Conservation (phyloP, 164 flowering plant species). For the Vitis labrusca region DNA sequence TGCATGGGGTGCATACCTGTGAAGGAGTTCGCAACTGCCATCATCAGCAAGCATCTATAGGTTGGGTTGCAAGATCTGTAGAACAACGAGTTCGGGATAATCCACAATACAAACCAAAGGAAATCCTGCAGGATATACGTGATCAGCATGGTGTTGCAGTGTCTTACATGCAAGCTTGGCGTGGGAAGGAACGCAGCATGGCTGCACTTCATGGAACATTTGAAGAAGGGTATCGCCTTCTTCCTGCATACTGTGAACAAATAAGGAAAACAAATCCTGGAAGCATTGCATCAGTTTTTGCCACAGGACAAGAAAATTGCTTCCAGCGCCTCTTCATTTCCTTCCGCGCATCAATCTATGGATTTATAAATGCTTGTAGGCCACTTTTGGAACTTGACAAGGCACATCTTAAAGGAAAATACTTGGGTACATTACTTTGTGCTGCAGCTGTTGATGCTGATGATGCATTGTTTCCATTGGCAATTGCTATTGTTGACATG, state of each 20-base stretch:
- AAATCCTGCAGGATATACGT: slow-evolving; percentile 84
- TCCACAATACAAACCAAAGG: slow-evolving; percentile 94
- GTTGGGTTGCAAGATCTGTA: slow-evolving; percentile 98
- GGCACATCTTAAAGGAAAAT: slow-evolving; percentile 88
- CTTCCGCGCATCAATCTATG: slow-evolving; percentile 89
- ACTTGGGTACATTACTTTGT: slow-evolving; percentile 79
- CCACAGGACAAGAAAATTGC: slow-evolving; percentile 84
- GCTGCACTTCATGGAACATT: slow-evolving; percentile 77
- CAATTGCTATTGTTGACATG: slow-evolving; percentile 80
- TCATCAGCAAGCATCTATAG: slow-evolving; percentile 97
- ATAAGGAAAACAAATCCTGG: slow-evolving; percentile 46
- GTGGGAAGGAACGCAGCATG: slow-evolving; percentile 98
- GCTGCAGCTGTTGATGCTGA: slow-evolving; percentile 81
- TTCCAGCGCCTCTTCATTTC: slow-evolving; percentile 88
- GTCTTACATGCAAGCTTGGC: slow-evolving; percentile 99
- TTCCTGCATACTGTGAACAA: slow-evolving; percentile 52
- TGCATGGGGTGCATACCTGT: slow-evolving; percentile 89
- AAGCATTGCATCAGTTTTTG: slow-evolving; percentile 74
- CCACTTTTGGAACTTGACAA: slow-evolving; percentile 91
- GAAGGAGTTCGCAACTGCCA: slow-evolving; percentile 89
- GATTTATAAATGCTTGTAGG: slow-evolving; percentile 86
- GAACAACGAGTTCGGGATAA: slow-evolving; percentile 84
- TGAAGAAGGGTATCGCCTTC: slow-evolving; percentile 54
- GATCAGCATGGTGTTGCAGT: slow-evolving; percentile 97
- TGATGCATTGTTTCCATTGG: slow-evolving; percentile 81